A percentile compares a stretch with the other conserved stretches of the same genome.
Conservation (phyloP, 1,284 basidiomycete genomes). For the Cutaneotrichosporon curvatum region DNA sequence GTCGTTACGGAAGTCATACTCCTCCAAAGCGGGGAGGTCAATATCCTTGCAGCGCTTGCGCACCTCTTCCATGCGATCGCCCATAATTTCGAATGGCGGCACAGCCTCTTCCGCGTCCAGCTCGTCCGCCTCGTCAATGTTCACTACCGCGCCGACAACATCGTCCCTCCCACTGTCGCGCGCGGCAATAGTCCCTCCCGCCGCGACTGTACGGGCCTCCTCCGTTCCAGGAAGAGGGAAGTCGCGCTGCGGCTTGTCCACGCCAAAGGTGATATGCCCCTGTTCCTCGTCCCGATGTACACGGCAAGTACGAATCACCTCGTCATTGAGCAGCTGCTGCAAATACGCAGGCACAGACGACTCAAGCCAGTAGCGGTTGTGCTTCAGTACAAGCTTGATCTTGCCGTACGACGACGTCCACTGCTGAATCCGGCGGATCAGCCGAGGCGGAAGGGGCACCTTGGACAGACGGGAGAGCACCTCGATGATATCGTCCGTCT, state of each 20-base stretch:
- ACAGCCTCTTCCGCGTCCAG: constrained; percentile 94
- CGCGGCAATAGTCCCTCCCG: neutral
- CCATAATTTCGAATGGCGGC: constrained; percentile 88
- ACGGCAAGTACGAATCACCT: constrained; percentile 54
- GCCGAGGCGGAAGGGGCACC: constrained; percentile 80
- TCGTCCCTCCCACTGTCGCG: constrained; percentile 28
- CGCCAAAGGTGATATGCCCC: constrained; percentile 62
- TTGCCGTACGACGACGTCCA: constrained; percentile 92
- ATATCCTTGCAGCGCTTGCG: constrained; percentile 90
- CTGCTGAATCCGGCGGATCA: constrained; percentile 76
- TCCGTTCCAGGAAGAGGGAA: constrained; percentile 72
- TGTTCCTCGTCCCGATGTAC: constrained; percentile 30
- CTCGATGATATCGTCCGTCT: constrained; percentile 97
- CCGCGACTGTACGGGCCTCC: constrained; percentile 27
- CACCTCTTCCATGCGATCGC: constrained; percentile 84
- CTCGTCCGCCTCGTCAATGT: constrained; percentile 78
- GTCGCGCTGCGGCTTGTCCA: constrained; percentile 65
- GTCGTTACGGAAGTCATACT: constrained; percentile 96
- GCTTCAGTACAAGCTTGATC: constrained; percentile 91
- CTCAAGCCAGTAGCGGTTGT: constrained; percentile 93
- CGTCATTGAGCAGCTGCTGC: constrained; percentile 76
- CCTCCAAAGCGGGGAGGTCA: constrained; percentile 92
- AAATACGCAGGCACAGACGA: constrained; percentile 86
- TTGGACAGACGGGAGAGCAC: constrained; percentile 83
- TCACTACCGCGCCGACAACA: constrained; percentile 71